phyloP scores from a whole-genome alignment of 257 asterid genomes.

The Plantago elongata region DNA sequence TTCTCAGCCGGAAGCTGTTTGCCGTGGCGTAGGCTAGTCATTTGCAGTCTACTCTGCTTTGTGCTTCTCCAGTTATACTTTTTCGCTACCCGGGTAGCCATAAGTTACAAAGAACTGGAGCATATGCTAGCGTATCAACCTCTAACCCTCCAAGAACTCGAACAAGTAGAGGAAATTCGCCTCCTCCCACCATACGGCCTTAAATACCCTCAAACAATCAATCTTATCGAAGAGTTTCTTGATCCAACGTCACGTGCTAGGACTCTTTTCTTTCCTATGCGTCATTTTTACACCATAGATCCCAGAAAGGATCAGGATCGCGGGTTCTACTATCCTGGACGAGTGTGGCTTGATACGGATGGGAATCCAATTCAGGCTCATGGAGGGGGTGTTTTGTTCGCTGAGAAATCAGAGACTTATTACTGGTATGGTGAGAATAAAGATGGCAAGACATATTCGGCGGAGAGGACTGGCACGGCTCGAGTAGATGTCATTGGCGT shows the following conservation, averaged over 20 bases:
- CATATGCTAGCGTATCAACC: constrained; percentile 22
- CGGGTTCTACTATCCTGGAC: constrained; percentile 34
- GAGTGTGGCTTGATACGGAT: constrained; percentile 59
- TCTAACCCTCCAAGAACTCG: constrained; percentile 27
- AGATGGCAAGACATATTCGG: constrained; percentile 44
- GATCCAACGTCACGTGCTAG: constrained; percentile 25
- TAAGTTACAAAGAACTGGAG: constrained; percentile 11
- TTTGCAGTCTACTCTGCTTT: constrained; percentile 25
- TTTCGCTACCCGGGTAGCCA: constrained; percentile 18
- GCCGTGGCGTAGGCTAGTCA: constrained; percentile 32
- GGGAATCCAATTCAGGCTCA: constrained; percentile 74
- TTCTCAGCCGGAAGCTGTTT: constrained; percentile 21
- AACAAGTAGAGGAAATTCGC: constrained; percentile 25
- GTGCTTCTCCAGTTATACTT: constrained; percentile 23
- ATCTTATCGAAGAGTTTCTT: constrained; percentile 34
- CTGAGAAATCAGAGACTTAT: constrained; percentile 31
- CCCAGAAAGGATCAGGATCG: constrained; percentile 28
- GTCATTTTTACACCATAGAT: constrained; percentile 25
- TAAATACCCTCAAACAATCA: constrained; percentile 23
- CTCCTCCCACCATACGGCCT: constrained; percentile 36
- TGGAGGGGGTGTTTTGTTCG: constrained; percentile 62
- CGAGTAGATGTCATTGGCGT: constrained; percentile 72
- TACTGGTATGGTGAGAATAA: constrained; percentile 80
- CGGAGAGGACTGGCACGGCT: constrained; percentile 34
- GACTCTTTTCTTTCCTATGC: constrained; percentile 47